Conservation (phyloP, 768 basidiomycete genomes). For the Rhizopogon sp. region DNA sequence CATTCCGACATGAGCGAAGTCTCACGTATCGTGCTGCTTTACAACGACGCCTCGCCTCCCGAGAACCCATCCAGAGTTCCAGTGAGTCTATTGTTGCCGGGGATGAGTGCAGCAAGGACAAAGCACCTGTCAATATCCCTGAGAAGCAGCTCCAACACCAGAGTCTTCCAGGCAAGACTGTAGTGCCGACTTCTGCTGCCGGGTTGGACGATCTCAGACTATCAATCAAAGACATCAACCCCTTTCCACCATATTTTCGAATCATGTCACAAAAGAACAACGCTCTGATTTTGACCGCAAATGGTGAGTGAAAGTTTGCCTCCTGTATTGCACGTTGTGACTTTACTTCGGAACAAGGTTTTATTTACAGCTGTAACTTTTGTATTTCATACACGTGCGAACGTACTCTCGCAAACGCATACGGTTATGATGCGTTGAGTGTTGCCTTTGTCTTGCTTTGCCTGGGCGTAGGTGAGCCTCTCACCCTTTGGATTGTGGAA, state of each 20-base stretch:
- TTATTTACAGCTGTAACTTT: slow-evolving; percentile 70
- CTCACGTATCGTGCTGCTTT: slow-evolving; percentile 70
- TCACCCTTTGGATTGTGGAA: neutral
- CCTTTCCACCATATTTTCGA: slow-evolving; percentile 53
- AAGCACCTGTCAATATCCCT: slow-evolving; percentile 9
- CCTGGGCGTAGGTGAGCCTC: slow-evolving; percentile 57
- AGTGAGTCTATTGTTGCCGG: slow-evolving; percentile 15
- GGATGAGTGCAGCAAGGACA: slow-evolving; percentile 4
- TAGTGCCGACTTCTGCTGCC: slow-evolving; percentile 9
- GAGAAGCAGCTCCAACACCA: slow-evolving; percentile 16
- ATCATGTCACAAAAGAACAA: slow-evolving; percentile 67
- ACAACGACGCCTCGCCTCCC: slow-evolving; percentile 33
- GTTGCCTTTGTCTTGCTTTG: slow-evolving; percentile 75
- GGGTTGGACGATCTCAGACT: slow-evolving; percentile 38
- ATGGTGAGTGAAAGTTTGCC: slow-evolving; percentile 10
- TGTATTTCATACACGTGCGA: slow-evolving; percentile 70
- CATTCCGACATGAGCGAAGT: slow-evolving; percentile 80
- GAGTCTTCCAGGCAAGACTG: slow-evolving; percentile 19
- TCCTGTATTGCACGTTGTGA: slow-evolving; percentile 6
- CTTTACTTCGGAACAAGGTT: slow-evolving; percentile 33
- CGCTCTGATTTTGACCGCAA: slow-evolving; percentile 45
- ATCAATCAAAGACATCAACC: slow-evolving; percentile 70
- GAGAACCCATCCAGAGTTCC: slow-evolving; percentile 14
- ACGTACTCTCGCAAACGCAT: slow-evolving; percentile 58
- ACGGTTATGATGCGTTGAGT: slow-evolving; percentile 62